Percentiles rank a stretch among this genome's conserved stretches.
phyloP scores from a whole-genome alignment of 305 asterid species.

The Fraxinus paxiana region DNA sequence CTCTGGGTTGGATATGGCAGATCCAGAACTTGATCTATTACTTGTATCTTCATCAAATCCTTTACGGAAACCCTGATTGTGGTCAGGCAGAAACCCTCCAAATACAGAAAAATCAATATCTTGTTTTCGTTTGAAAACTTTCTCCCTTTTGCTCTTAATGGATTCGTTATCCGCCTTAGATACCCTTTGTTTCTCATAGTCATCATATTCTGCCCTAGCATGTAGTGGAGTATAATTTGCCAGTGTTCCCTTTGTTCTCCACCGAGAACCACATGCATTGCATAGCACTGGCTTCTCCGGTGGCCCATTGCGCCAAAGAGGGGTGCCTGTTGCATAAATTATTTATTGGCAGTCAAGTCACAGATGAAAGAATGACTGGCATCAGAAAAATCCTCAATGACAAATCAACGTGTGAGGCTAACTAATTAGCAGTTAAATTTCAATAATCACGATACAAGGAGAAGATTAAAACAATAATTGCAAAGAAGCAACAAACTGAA shows the following conservation, averaged over 20 bases:
- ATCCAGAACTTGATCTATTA: constrained; percentile 94
- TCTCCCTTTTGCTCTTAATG: constrained; percentile 56
- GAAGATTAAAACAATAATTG: neutral
- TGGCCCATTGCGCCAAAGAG: constrained; percentile 99
- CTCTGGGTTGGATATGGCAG: constrained; percentile 90
- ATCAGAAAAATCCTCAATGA: constrained; percentile 5
- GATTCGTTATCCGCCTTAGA: constrained; percentile 52
- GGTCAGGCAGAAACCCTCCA: constrained; percentile 47
- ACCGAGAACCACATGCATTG: constrained; percentile 98
- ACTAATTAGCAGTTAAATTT: constrained; percentile 5
- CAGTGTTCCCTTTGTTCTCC: constrained; percentile 96
- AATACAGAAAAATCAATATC: constrained; percentile 39
- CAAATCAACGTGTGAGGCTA: constrained; percentile 7
- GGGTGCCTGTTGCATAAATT: constrained; percentile 60
- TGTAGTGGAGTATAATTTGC: constrained; percentile 89
- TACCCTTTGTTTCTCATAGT: constrained; percentile 52
- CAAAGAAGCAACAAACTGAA: neutral
- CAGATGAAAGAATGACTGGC: constrained; percentile 19
- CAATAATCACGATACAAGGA: constrained; percentile 8
- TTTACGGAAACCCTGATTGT: constrained; percentile 51
- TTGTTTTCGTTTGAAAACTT: constrained; percentile 62
- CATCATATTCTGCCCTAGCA: constrained; percentile 73
- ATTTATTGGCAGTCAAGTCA: constrained; percentile 23
- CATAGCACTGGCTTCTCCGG: constrained; percentile 97
- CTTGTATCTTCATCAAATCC: constrained; percentile 77